Percentiles rank a stretch among this genome's conserved stretches.
These are phyloP conservation scores for Atkinsonella hypoxylon DNA, from an alignment of 2,329 filamentous ascomycete genomes.

Conservation along the genomic window DNA sequence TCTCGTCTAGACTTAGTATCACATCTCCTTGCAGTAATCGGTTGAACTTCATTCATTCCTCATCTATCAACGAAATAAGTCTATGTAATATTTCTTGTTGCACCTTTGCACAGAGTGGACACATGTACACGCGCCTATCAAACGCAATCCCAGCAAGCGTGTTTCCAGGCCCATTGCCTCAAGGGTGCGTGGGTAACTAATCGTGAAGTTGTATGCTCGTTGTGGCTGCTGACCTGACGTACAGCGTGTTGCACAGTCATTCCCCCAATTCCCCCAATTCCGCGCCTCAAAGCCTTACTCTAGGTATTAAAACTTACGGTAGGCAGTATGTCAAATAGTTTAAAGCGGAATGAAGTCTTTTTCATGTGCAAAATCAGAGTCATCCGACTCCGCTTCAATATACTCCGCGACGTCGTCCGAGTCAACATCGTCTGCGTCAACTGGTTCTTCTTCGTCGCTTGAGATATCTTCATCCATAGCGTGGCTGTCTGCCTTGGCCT, in stretches of 20 bases:
- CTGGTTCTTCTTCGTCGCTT: conserved; percentile 63
- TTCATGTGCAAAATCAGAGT: conserved; percentile 43
- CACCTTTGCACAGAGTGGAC: background rate
- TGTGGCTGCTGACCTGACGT: background rate
- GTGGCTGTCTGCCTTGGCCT: conserved; percentile 39
- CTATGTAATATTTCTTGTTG: background rate
- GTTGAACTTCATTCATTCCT: background rate
- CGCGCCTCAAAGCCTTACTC: background rate
- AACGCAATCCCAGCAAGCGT: background rate
- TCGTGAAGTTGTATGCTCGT: background rate
- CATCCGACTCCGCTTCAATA: conserved; percentile 41
- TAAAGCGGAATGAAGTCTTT: conserved; percentile 45
- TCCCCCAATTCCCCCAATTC: background rate
- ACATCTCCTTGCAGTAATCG: background rate
- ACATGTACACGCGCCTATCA: background rate
- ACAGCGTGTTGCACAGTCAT: background rate
- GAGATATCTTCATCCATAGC: conserved; percentile 54
- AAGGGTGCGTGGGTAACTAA: background rate
- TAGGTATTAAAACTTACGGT: conserved; percentile 2
- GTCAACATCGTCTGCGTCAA: conserved; percentile 67
- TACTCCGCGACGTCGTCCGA: conserved; percentile 63
- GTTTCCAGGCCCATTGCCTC: background rate
- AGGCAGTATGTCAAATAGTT: background rate
- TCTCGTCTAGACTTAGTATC: too few species aligned
- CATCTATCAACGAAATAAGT: background rate